Conservation (phyloP, 139 green algal species). For the Chlamydomonas sphaeroides region DNA sequence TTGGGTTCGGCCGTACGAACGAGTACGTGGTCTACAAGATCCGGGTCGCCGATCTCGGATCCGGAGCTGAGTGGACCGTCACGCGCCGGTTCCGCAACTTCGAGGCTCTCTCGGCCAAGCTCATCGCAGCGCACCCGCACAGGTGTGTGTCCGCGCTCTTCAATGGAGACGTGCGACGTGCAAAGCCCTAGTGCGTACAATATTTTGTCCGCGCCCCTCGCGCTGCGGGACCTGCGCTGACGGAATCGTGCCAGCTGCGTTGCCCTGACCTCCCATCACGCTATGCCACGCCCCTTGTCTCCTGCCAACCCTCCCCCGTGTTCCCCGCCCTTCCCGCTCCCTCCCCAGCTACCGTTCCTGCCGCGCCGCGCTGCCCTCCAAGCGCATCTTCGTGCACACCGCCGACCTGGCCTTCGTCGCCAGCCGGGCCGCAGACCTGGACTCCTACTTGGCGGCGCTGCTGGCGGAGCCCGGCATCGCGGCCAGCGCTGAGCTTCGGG, state of each 20-base stretch:
- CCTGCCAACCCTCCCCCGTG: no score
- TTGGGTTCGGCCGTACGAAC: slow-evolving; percentile 29
- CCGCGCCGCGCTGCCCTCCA: slow-evolving; percentile 67
- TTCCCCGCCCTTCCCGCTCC: no score
- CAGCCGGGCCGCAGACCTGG: slow-evolving; percentile 61
- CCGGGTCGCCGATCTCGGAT: slow-evolving; percentile 61
- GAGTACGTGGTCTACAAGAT: slow-evolving; percentile 80
- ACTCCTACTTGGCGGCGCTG: slow-evolving; percentile 66
- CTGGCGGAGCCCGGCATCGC: slow-evolving; percentile 14
- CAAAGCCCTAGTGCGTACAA: no score
- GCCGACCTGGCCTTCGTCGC: slow-evolving; percentile 67
- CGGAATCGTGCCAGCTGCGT: no score
- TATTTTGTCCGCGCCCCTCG: no score
- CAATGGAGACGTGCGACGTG: no score
- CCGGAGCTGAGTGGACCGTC: slow-evolving; percentile 72
- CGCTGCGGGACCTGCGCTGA: no score
- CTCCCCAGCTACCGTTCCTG: slow-evolving; percentile 44
- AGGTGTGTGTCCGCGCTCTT: no score
- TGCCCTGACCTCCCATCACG: no score
- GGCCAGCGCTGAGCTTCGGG: background rate
- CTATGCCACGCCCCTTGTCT: no score
- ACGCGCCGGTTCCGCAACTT: slow-evolving; percentile 50
- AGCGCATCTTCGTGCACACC: slow-evolving; percentile 67
- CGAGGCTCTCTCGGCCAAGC: slow-evolving; percentile 6
- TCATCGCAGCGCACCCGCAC: background rate